phyloP scores from a whole-genome alignment of 768 basidiomycete genomes.

The Lactifluus pinguis region DNA sequence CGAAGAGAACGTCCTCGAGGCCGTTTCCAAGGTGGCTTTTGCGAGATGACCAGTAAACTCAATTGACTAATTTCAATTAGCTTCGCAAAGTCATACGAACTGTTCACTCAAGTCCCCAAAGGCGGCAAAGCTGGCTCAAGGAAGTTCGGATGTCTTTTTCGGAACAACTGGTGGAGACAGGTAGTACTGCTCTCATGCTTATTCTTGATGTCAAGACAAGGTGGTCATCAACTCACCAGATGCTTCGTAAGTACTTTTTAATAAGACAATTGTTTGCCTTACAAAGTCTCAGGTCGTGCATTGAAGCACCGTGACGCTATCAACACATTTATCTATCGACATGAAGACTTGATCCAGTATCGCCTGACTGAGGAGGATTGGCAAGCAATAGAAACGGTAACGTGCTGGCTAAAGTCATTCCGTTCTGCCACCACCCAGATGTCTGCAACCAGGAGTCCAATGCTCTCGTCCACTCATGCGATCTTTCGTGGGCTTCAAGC shows the following conservation, averaged over 20 bases:
- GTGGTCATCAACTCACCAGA: neutral
- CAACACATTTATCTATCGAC: neutral
- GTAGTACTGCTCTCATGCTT: neutral
- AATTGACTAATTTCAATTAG: no score
- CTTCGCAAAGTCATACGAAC: no score
- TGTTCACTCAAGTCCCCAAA: neutral
- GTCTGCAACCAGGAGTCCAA: neutral
- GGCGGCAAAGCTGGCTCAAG: neutral
- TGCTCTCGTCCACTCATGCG: neutral
- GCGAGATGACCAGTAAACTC: no score
- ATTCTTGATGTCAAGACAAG: neutral
- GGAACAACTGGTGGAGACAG: no score
- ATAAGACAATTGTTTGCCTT: no score
- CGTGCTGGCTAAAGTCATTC: neutral
- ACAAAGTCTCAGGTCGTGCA: no score
- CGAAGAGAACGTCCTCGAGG: no score
- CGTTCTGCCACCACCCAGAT: neutral
- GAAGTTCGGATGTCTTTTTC: no score
- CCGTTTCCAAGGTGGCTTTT: no score
- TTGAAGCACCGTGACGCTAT: no score
- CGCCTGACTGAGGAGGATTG: neutral
- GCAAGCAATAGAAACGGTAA: neutral
- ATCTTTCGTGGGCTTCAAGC: neutral
- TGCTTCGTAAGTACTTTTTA: no score
- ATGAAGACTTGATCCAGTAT: no score